Evolutionary conservation across 2,329 filamentous ascomycete species (phyloP).

Genomic region (Metarhizium anisopliae): DNA sequence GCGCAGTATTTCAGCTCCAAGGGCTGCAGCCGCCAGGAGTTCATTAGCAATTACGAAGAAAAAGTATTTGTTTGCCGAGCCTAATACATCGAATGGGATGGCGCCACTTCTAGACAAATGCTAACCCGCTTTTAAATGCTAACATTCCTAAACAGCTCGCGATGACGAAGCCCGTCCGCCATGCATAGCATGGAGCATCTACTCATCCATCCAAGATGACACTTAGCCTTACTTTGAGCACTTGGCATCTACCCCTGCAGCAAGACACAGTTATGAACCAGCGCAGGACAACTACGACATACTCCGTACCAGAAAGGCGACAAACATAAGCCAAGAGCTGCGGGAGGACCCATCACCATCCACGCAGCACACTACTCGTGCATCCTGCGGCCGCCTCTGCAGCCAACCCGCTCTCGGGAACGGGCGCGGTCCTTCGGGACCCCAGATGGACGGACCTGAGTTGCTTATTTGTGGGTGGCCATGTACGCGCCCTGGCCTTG

Average conservation of each 20-base stretch:
- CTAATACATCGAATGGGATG: no score
- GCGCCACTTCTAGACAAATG: background rate
- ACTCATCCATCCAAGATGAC: no score
- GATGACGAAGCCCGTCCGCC: background rate
- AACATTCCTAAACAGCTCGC: background rate
- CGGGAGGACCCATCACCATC: conserved; percentile 7
- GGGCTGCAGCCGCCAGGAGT: background rate
- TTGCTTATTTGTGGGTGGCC: background rate
- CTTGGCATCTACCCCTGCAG: no score
- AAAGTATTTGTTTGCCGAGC: background rate
- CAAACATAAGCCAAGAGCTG: background rate
- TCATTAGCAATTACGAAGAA: background rate
- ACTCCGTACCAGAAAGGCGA: background rate
- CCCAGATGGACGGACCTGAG: conserved; percentile 12
- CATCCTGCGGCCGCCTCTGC: conserved; percentile 31
- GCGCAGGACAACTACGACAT: background rate
- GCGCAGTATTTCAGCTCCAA: background rate
- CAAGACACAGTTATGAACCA: background rate
- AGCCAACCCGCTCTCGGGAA: conserved; percentile 24
- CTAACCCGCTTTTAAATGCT: background rate
- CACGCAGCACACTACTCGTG: conserved; percentile 19
- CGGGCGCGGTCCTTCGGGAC: conserved; percentile 22
- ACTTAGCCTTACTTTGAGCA: no score
- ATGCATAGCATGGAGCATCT: background rate
- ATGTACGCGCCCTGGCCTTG: background rate